These are phyloP conservation scores for Ilyonectria robusta DNA, from an alignment of 2,329 filamentous ascomycete species.

Conservation along the genomic window DNA sequence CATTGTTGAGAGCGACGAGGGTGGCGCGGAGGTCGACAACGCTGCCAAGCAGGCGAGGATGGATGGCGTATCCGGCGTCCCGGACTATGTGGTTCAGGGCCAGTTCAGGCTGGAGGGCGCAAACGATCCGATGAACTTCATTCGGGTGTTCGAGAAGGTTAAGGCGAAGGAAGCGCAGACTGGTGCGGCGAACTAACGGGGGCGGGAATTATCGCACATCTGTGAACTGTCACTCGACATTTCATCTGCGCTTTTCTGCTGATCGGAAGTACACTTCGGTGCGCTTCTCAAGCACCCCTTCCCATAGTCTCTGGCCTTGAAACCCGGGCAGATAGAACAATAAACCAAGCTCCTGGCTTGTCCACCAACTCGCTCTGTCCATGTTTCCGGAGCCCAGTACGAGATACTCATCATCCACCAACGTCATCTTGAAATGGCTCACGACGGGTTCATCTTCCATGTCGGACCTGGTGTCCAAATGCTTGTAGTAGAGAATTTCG, in stretches of 20 bases:
- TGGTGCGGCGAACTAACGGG: slow-evolving; percentile 7
- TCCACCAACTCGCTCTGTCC: slow-evolving; percentile 89
- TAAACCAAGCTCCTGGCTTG: slow-evolving; percentile 86
- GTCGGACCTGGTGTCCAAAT: slow-evolving; percentile 48
- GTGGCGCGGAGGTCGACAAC: slow-evolving; percentile 55
- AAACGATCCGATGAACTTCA: slow-evolving; percentile 75
- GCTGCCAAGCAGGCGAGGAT: slow-evolving; percentile 47
- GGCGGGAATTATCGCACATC: slow-evolving; percentile 4
- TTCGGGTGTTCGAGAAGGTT: slow-evolving; percentile 75
- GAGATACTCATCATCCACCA: slow-evolving; percentile 77
- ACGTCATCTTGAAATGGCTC: slow-evolving; percentile 82
- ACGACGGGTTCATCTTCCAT: slow-evolving; percentile 74
- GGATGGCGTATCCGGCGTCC: slow-evolving; percentile 73
- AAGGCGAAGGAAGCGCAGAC: slow-evolving; percentile 47
- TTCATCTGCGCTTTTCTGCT: slow-evolving; percentile 9
- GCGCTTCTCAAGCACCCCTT: slow-evolving; percentile 54
- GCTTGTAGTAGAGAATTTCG: slow-evolving; percentile 71
- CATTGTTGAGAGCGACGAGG: slow-evolving; percentile 63
- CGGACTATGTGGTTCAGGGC: slow-evolving; percentile 80
- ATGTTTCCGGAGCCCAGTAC: slow-evolving; percentile 87
- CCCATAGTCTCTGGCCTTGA: slow-evolving; percentile 56
- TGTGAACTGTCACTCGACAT: not conserved
- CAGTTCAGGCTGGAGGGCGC: slow-evolving; percentile 78
- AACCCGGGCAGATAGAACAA: slow-evolving; percentile 64
- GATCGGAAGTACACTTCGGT: slow-evolving; percentile 53